These are phyloP conservation scores for Trichoderma gracile DNA, from an alignment of 2,329 filamentous ascomycete genomes.

Conservation along the genomic window DNA sequence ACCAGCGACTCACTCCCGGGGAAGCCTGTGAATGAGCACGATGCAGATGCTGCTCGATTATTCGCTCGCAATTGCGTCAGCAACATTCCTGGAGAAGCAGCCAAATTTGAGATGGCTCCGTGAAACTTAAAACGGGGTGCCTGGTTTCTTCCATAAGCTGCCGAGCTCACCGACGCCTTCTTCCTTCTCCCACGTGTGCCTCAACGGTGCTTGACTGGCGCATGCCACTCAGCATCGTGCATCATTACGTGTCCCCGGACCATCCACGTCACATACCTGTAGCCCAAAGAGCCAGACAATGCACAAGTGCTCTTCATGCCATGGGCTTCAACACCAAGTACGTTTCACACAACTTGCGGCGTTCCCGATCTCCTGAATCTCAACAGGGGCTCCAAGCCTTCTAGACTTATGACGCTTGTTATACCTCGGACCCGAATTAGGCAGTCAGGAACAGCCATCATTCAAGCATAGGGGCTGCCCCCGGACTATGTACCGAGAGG, in stretches of 20 bases:
- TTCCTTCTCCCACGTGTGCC: constrained; percentile 16
- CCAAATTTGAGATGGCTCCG: neutral
- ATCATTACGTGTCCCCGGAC: constrained; percentile 9
- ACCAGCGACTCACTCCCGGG: neutral
- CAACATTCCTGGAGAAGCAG: neutral
- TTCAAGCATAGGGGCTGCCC: neutral
- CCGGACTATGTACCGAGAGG: neutral
- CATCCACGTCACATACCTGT: constrained; percentile 17
- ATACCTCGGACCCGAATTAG: neutral
- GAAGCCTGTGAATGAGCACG: constrained; percentile 7
- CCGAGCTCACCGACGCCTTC: neutral
- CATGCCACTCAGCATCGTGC: neutral
- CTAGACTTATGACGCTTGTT: neutral
- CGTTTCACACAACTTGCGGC: constrained; percentile 13
- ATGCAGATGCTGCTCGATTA: neutral
- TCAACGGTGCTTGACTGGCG: constrained; percentile 12
- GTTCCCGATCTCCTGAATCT: constrained; percentile 18
- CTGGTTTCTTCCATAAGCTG: constrained; percentile 6
- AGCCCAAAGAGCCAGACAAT: constrained; percentile 6
- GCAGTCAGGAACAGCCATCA: constrained; percentile 11
- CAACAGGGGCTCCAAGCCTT: constrained; percentile 12
- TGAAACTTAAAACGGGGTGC: constrained; percentile 5
- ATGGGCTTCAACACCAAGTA: neutral
- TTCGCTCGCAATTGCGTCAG: neutral
- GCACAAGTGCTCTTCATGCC: neutral